phyloP scores from a whole-genome alignment of 495 filamentous ascomycete genomes.

The Aspergillus steynii region DNA sequence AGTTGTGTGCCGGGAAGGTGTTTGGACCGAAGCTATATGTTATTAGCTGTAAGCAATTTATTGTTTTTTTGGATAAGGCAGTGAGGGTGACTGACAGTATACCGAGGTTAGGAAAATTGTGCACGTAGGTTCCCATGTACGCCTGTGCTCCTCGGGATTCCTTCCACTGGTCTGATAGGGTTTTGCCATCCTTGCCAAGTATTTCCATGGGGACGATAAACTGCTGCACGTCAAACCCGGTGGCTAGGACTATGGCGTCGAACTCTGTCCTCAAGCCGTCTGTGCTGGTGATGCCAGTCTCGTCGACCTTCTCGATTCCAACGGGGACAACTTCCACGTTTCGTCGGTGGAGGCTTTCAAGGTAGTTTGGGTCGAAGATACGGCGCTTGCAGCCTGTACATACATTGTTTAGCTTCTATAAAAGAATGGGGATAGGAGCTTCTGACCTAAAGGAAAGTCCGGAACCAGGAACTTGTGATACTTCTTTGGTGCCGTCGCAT shows the following conservation, averaged over 20 bases:
- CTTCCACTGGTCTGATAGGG: conserved; percentile 48
- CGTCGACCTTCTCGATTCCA: conserved; percentile 40
- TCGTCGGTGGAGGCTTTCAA: conserved; percentile 44
- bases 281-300: conserved; percentile 39
- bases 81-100: conserved; percentile 32
- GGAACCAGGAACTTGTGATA: conserved; percentile 58
- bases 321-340: conserved; percentile 42
- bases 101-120: conserved; percentile 62
- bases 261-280: conserved; percentile 13
- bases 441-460: conserved; percentile 47
- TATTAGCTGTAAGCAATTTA: neutral
- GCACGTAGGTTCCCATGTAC: conserved; percentile 56
- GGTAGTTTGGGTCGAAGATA: conserved; percentile 54
- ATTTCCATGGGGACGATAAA: conserved; percentile 39
- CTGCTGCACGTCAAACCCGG: conserved; percentile 45
- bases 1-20: conserved; percentile 57
- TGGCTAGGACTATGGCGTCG: conserved; percentile 53
- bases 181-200: conserved; percentile 41
- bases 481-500: conserved; percentile 46
- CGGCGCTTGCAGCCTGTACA: conserved; percentile 47
- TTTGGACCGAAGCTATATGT: conserved; percentile 50
- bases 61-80: neutral
- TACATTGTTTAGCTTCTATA: too few relatives aligned
- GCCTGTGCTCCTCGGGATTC: conserved; percentile 52
- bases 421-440: too few relatives aligned